Evolutionary conservation across 139 green algal species (phyloP), one percentile per base, ranked within the genome.

Genomic region (Penium margaritaceum): DNA sequence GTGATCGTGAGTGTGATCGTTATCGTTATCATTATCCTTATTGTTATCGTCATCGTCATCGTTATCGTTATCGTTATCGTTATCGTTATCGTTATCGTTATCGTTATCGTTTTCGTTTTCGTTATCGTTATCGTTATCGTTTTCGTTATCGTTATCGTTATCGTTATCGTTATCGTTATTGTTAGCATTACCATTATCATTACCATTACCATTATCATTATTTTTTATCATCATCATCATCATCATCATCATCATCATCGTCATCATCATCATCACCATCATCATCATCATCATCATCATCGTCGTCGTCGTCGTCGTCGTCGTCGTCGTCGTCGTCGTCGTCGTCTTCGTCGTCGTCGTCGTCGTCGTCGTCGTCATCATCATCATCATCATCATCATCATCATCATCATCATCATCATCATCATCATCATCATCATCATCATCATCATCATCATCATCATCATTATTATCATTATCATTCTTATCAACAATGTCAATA

Each of bases 181-280:
- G 14, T 51, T 51, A 51, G 9, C 41, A 51, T 51, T 51, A 51
- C 9, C 41, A 51, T 51, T 51, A 51, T 14, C 41, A 51, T 51
- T 51, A 51, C 41, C 41, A 51, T 51, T 51, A 51, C 41, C 41
- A 51, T 51, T 51, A 51, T 9, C 41, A 51, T 51, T 51, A 51
- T n/a, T n/a, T n/a, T n/a, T 14, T 14, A 51, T 51, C 14, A 51
- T 14, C 41, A 51, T 51, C 14, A 51, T 14, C 41, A 51, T 51
- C 14, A 51, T 9, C 41, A 51, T 51, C 14, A 51, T 51, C 41
- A 51, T 51, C 14, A 51, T 14, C 41, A 51, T 51, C 14, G 14
- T 14, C 41, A 51, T 51, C 14, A 51, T 14, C 41, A 51, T 51
- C 14, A 51, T 14, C 41, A 51, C 14, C 14, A 51, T 14, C 41